Evolutionary conservation across 1,284 basidiomycete genomes (phyloP).

Genomic region (Pterulicium gracile): DNA sequence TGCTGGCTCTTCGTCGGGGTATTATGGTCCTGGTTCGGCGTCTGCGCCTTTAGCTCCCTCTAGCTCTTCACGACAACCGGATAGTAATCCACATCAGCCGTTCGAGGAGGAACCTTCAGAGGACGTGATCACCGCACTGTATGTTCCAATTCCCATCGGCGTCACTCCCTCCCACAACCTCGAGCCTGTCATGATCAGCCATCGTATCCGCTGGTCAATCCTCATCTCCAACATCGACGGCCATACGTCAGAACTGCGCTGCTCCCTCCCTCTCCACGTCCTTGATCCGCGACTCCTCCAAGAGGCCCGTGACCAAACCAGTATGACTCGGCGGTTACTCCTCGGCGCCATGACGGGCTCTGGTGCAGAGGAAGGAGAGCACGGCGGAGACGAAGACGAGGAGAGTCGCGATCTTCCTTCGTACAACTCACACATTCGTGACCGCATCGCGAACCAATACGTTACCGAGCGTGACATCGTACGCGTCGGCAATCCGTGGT

Average conservation of each 20-base stretch:
- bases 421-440: slow-evolving; percentile 81
- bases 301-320: slow-evolving; percentile 64
- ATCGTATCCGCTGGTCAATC: slow-evolving; percentile 69
- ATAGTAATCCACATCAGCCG: slow-evolving; percentile 7
- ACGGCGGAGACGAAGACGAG: slow-evolving; percentile 27
- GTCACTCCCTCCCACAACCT: slow-evolving; percentile 55
- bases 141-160: slow-evolving; percentile 35
- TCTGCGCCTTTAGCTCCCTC: slow-evolving; percentile 7
- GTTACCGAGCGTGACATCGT: slow-evolving; percentile 53
- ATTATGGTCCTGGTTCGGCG: slow-evolving; percentile 10
- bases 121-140: slow-evolving; percentile 39
- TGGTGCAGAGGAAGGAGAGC: background rate
- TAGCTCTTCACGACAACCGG: too few relatives aligned
- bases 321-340: slow-evolving; percentile 56
- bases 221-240: slow-evolving; percentile 80
- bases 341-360: slow-evolving; percentile 21
- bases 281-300: slow-evolving; percentile 64
- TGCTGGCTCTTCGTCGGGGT: background rate
- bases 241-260: slow-evolving; percentile 83
- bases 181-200: slow-evolving; percentile 63
- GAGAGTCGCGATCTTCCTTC: slow-evolving; percentile 74
- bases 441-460: slow-evolving; percentile 77
- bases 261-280: slow-evolving; percentile 79
- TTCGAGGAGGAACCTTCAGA: slow-evolving; percentile 15
- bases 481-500: slow-evolving; percentile 58